Conservation (phyloP, 345 rosid species). For the Eucalyptus erythrocorys region DNA sequence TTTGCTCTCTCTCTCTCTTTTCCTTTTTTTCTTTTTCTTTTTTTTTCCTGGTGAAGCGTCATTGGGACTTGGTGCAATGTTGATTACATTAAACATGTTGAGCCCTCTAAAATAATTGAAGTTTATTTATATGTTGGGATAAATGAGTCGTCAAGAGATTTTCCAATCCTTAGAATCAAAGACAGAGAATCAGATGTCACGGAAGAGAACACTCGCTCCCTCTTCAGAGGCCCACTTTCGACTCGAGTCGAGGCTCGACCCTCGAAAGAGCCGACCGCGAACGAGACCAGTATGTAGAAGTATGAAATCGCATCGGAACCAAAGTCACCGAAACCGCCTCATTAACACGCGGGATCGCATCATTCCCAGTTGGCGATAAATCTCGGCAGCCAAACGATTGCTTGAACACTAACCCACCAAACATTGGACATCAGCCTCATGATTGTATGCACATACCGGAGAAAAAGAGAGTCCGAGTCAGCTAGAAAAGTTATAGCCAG, state of each 20-base stretch:
- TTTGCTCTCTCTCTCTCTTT: background rate
- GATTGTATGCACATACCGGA: background rate
- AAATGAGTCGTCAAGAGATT: background rate
- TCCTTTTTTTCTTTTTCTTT: accelerated
- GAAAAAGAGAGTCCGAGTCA: background rate
- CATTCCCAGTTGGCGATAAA: background rate
- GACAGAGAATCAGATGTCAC: background rate
- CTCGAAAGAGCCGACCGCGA: background rate
- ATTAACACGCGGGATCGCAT: background rate
- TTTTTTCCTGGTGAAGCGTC: background rate
- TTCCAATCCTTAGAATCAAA: background rate
- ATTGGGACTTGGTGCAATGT: background rate
- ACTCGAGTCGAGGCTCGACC: background rate
- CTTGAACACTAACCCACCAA: background rate
- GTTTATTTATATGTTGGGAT: background rate
- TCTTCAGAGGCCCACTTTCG: background rate
- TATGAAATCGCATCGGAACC: background rate
- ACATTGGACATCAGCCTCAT: background rate
- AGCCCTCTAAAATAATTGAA: background rate
- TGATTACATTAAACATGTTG: background rate
- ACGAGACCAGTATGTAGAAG: background rate
- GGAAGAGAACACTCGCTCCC: background rate
- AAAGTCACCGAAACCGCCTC: background rate
- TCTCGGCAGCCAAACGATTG: background rate
- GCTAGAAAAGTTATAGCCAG: background rate